Conservation (phyloP, 192 early-diverging fungal genomes). For the Coemansia sp. region DNA sequence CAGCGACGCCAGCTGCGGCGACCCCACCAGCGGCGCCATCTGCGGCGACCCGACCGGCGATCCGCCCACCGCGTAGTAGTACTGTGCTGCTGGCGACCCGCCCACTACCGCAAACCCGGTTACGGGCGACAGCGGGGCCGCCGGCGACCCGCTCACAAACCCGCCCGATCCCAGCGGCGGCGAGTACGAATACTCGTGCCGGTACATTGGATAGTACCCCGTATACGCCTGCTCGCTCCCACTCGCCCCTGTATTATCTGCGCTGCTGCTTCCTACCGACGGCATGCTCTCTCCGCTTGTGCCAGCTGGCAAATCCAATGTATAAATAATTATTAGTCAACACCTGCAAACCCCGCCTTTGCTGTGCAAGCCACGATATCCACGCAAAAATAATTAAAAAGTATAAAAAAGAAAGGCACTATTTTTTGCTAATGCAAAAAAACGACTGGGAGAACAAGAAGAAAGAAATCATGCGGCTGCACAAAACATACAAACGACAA, state of each 20-base stretch:
- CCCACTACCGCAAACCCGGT: slow-evolving; percentile 17
- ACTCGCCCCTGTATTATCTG: slow-evolving; percentile 10
- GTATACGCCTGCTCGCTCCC: slow-evolving; percentile 6
- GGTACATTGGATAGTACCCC: slow-evolving; percentile 7
- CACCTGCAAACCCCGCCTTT: no score
- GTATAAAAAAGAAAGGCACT: not conserved
- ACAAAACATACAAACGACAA: slow-evolving; percentile 2
- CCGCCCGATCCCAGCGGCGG: slow-evolving; percentile 3
- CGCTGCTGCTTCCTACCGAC: slow-evolving; percentile 26
- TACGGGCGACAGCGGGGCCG: slow-evolving; percentile 15
- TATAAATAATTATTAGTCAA: no score
- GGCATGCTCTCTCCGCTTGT: slow-evolving; percentile 11
- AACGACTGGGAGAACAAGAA: slow-evolving; percentile 1
- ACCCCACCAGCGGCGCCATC: slow-evolving; percentile 15
- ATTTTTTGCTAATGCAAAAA: not conserved
- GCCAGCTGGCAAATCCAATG: not conserved
- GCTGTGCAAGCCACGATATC: not conserved
- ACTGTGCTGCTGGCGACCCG: slow-evolving; percentile 14
- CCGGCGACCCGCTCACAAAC: slow-evolving; percentile 16
- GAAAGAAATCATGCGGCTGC: slow-evolving; percentile 2
- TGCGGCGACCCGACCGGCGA: slow-evolving; percentile 15
- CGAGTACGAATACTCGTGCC: not conserved
- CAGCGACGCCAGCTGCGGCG: slow-evolving; percentile 28
- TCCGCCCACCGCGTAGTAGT: slow-evolving; percentile 24
- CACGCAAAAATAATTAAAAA: not conserved